Evolutionary conservation across 163 green algal genomes (phyloP).

Genomic region (Chloromonas sp.): DNA sequence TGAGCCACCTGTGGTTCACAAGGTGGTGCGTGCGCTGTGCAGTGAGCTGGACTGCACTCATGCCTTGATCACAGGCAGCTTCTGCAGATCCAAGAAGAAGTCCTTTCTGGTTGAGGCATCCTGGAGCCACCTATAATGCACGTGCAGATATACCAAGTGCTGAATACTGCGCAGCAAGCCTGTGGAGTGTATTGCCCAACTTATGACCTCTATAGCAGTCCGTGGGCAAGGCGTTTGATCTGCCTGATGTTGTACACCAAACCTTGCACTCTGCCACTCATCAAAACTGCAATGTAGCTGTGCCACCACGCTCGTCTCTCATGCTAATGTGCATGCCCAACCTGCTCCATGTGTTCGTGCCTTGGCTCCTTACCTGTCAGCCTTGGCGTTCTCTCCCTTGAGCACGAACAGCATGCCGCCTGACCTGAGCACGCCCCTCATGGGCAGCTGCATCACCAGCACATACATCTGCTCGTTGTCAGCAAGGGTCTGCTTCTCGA

Average conservation of each 20-base stretch:
- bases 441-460: constrained; percentile 25
- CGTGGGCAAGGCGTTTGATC: background rate
- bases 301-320: too few relatives aligned
- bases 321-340: too few relatives aligned
- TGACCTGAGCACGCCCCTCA: constrained; percentile 29
- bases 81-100: constrained; percentile 30
- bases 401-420: constrained; percentile 40
- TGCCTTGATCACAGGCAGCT: constrained; percentile 27
- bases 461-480: constrained; percentile 14
- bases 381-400: constrained; percentile 29
- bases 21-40: background rate
- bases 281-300: too few relatives aligned
- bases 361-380: background rate
- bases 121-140: constrained; percentile 25
- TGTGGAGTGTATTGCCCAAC: background rate
- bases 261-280: too few relatives aligned
- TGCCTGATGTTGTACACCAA: too few relatives aligned
- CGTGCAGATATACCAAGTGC: background rate
- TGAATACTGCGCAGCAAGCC: background rate
- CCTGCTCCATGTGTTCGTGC: too few relatives aligned
- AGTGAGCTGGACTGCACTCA: background rate
- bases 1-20: constrained; percentile 23
- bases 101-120: constrained; percentile 30
- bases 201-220: background rate
- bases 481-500: constrained; percentile 29